Base-by-base conservation (phyloP, 192 early-diverging fungal genomes). In the Coemansia sp. region DNA sequence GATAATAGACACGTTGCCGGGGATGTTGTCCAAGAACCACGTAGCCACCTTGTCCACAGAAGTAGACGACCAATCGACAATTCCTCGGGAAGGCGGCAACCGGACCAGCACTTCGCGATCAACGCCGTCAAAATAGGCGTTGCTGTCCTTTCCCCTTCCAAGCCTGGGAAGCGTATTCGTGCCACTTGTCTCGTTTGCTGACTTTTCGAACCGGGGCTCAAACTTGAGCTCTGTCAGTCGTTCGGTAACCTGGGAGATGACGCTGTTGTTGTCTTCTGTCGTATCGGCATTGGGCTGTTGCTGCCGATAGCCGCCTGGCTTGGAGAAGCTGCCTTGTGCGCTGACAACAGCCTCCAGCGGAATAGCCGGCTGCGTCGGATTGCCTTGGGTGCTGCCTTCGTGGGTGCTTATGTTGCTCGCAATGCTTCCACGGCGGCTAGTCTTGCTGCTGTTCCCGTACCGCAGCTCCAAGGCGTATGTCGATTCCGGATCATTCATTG, bases 11-110 rank as follows among this genome's bases (percentile, higher is more conserved):
- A 81, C 65, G 25, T 70, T 65, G 11, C 78, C 78, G 1, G 78
- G 78, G 40, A 81, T 81, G 59, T 74, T 81, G 53, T 81, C 78
- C 55, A 81, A 61, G 23, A 81, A 81, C 78, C 78, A 81, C 1
- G 78, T 81, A 22, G 78, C 78, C 17, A 81, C 65, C 34, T 81
- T 74, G 54, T 81, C 78, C 0, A 68, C 72, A 8, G 59, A 65
- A 34, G 72, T 59, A 0, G 68, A n/a, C 17, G 68, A 59, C 78
- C 78, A 81, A 44, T 81, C 78, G 22, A 81, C 72, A 22, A 81
- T 61, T 33, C 57, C 70, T 23, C 78, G 59, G 11, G 72, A 55
- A 15, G 78, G 78, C 29, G 78, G 78, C 58, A 81, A 55, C 50
- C 55, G 65, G 6, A 25, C 2, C 1, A 27, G 61, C 4, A 41